Evolutionary conservation across 495 filamentous ascomycete species (phyloP).

Genomic region (Lepraria neglecta): DNA sequence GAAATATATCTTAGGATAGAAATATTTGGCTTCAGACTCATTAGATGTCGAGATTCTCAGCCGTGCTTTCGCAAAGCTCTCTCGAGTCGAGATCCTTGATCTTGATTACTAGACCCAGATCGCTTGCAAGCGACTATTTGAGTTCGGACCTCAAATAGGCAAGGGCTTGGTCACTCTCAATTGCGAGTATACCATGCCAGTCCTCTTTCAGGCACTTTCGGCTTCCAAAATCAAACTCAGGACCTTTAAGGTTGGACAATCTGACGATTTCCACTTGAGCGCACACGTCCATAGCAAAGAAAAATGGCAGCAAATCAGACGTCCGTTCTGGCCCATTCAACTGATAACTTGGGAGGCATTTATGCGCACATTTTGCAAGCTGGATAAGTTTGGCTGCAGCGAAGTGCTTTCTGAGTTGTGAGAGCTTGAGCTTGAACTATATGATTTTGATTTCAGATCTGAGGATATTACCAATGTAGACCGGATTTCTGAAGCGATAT

Average conservation of each 20-base stretch:
- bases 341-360: neutral
- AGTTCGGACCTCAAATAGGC: neutral
- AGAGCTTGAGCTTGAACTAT: neutral
- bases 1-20: neutral
- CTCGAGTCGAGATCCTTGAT: neutral
- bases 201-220: slow-evolving; percentile 7
- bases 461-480: neutral
- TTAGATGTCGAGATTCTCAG: neutral
- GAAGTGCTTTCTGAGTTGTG: neutral
- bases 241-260: slow-evolving; percentile 2
- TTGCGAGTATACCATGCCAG: slow-evolving; percentile 2
- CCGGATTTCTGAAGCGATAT: neutral
- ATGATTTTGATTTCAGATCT: neutral
- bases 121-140: neutral
- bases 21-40: neutral
- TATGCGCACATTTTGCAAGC: neutral
- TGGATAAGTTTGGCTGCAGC: neutral
- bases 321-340: neutral
- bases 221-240: slow-evolving; percentile 2
- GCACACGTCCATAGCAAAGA: too few species aligned
- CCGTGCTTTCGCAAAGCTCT: slow-evolving; percentile 5
- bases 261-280: neutral
- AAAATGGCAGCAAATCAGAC: too few species aligned
- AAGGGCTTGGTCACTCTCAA: neutral
- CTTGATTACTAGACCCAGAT: neutral